Percentiles rank a stretch among this genome's conserved stretches.
Evolutionary conservation across 176 grass and related monocot genomes (phyloP).

Genomic region (Oryza meyeriana): DNA sequence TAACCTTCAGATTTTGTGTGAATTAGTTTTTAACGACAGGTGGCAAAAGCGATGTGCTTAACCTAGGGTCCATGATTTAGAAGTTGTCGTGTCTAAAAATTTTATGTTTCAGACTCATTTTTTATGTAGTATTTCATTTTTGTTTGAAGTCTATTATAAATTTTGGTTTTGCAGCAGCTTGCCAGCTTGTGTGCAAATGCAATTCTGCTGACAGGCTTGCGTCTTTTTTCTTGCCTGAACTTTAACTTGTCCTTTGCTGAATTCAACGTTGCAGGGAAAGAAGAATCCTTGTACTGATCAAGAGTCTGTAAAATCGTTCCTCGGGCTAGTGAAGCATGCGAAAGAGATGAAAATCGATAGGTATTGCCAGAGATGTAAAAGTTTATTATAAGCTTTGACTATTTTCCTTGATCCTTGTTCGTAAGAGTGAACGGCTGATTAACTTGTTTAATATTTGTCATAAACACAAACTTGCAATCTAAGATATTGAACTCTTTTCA

Average conservation of each 20-base stretch:
- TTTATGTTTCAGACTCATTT: background rate
- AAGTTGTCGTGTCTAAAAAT: background rate
- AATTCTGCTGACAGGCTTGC: too few species aligned
- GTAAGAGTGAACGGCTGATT: background rate
- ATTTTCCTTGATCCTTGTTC: slow-evolving; percentile 1
- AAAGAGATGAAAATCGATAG: slow-evolving; percentile 86
- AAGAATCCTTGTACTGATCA: slow-evolving; percentile 79
- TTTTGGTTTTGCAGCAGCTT: too few species aligned
- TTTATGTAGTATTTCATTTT: too few species aligned
- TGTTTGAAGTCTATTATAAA: too few species aligned
- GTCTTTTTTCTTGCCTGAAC: slow-evolving; percentile 6
- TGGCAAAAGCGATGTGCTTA: background rate
- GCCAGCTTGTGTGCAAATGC: too few species aligned
- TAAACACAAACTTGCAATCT: background rate
- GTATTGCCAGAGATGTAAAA: slow-evolving; percentile 19
- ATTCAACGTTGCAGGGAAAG: slow-evolving; percentile 66
- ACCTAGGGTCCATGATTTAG: background rate
- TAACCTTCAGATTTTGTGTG: background rate
- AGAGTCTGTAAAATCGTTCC: slow-evolving; percentile 69
- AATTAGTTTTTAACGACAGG: background rate
- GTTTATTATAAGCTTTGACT: background rate
- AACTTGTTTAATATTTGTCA: background rate
- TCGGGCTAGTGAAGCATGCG: slow-evolving; percentile 61
- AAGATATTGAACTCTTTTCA: background rate
- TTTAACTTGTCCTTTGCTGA: slow-evolving; percentile 5